Base-by-base conservation (phyloP, 2,329 filamentous ascomycete genomes). In the Ophiobolus disseminans region DNA sequence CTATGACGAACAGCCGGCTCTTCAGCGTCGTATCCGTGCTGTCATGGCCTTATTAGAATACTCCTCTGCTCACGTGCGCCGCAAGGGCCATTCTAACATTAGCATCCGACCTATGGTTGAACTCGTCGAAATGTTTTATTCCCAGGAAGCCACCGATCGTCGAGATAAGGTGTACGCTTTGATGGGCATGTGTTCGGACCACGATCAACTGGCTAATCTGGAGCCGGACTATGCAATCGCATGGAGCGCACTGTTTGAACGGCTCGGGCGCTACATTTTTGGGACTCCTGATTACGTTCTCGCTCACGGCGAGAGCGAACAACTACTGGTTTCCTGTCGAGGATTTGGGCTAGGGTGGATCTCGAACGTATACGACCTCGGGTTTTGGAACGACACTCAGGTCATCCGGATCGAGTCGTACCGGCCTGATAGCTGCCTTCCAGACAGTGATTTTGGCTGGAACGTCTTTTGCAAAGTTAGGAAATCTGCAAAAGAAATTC, bases 51-150 rank as follows among this genome's bases (percentile, higher is more conserved):
- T 34, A 14, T 14, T 34, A 6, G 31, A 11, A 13, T 16, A 34
- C 14, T 34, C 31, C 14, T 34, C 14, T 9, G 9, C 14, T 9
- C 16, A 14, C 3, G 6, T 9, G 14, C 13, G 16, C 11, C 11
- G 9, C 11, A 11, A 3, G 9, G 31, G 31, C 3, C 11, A 9
- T 14, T 9, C 11, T n/a, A 9, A 43, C 19, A 26, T 45, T 14
- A 20, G 20, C 3, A 36, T 51, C 7, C 34, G 37, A 11, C 25
- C 48, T 7, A 28, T 55, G 16, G 36, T 25, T 11, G 23, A 45
- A 19, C 37, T 54, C 10, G n/a, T 51, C n/a, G 48, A 55, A 21
- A 55, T 51, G 44, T 55, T 41, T 19, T 41, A 42, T 17, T 19
- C 34, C 5, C 44, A 42, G 11, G 38, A 48, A 19, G 49, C 48